Base-by-base conservation (phyloP, 208 protist species). In the Trypanosoma theileri region DNA sequence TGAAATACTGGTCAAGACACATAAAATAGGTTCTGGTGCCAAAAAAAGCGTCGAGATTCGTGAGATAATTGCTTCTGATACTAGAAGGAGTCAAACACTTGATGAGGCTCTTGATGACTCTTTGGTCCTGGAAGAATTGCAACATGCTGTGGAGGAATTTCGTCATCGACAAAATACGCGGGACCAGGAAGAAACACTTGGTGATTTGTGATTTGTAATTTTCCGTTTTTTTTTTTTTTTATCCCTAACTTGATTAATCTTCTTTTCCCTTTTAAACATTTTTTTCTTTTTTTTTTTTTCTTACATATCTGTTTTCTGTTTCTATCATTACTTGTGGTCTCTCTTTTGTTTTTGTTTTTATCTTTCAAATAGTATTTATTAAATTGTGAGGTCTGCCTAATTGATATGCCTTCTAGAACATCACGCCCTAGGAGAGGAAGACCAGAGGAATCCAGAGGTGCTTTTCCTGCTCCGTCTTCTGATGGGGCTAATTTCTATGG, bases 1-100 rank as follows among this genome's bases (percentile, higher is more conserved):
- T 40, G 82, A 91, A 55, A 71, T 93, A 60, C 66, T 73, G 3
- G 74, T 81, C 50, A 61, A 63, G 1, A 75, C 67, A 42, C 82
- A 81, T 67, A 50, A 26, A 11, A 65, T 12, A 1, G 54, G 66
- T 35, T 67, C 41, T n/a, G 67, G 65, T 13, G 6, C 61, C 2
- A 54, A 52, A 1, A 75, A 65, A 46, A 45, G 69, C n/a, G 59
- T 76, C 52, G 54, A 77, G 14, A 54, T 80, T 41, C 66, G 61
- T 7, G 76, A 82, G 55, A 65, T 89, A 17, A 62, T 31, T 53
- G 31, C 48, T 31, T 61, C 60, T 28, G 53, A 53, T 51, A 44
- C 22, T 8, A 26, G 42, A 44, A 66, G 50, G 40, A 53, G 17
- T 13, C 42, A 67, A 54, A 73, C 60, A 42, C 48, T 73, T 53